Evolutionary conservation across 148 eudicot genomes (phyloP), one percentile per base, ranked within the genome.

Genomic region (Silene latifolia): DNA sequence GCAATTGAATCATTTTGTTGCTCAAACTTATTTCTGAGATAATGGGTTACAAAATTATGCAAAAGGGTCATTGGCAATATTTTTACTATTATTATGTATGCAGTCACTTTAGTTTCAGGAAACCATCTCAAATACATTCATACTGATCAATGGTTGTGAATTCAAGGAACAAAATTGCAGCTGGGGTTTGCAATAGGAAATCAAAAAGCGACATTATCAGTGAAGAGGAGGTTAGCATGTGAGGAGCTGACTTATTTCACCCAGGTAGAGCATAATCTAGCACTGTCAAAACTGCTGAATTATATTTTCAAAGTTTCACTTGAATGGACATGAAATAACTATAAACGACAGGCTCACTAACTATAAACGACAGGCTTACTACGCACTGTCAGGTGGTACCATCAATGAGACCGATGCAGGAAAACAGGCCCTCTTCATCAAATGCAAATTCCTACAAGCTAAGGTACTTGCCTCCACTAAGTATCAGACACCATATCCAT

Each of bases 141-240:
- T 23, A 19, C 78, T 67, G 25, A 18, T 23, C 14, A 66, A 11
- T 64, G 8, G 14, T 67, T 71, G 54, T 64, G 62, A 69, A 80
- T 82, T 66, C 87, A 92, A 97, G 96, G 89, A 80, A 95, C 98
- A 77, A 97, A 89, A 81, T 69, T 90, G 77, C 98, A 95, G 84
- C 93, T 95, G 63, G 90, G 93, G 21, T 70, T 90, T 81, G 98
- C 98, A 69, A 82, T 90, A 39, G 96, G 88, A 73, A 85, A 89
- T 79, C 91, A 85, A 78, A 90, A 92, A 61, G 98, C 91, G 12
- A 90, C 89, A 76, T 80, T 89, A 82, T 84, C 98, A 5, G 97
- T 95, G 60, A 95, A 92, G 81, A 84, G 98, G 84, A 89, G 98
- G 75, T 79, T 95, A 78, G 98, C 98, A 35, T 95, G 98, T 69